Evolutionary conservation across 768 basidiomycete species (phyloP).

Genomic region (Boletus reticulatus): DNA sequence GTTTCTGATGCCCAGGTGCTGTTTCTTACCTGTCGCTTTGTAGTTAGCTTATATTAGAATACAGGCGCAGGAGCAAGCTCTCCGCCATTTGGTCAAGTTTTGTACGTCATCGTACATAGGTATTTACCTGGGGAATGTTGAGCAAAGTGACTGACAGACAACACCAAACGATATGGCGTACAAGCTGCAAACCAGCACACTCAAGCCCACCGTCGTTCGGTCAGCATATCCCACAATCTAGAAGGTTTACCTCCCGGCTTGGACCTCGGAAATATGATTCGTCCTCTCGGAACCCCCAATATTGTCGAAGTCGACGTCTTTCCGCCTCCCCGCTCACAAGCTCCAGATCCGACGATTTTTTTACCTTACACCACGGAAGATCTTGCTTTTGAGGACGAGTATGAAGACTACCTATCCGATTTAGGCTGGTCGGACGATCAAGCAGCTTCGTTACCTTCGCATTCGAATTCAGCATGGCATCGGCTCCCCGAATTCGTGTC

Average conservation of each 20-base stretch:
- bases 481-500: conserved; percentile 76
- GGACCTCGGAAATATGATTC: conserved; percentile 71
- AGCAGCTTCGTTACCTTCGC: conserved; percentile 34
- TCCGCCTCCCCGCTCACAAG: conserved; percentile 87
- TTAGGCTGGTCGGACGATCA: conserved; percentile 71
- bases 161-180: conserved; percentile 84
- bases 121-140: conserved; percentile 1
- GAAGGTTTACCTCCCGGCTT: conserved; percentile 76
- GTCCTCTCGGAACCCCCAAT: conserved; percentile 74
- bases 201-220: conserved; percentile 72
- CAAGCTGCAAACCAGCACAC: conserved; percentile 47
- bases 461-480: conserved; percentile 68
- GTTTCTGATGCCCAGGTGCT: conserved; percentile 86
- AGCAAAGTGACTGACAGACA: conserved; percentile 51
- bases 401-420: conserved; percentile 93
- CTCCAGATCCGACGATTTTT: conserved; percentile 79
- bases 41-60: conserved; percentile 10
- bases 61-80: conserved; percentile 92
- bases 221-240: conserved; percentile 79
- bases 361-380: conserved; percentile 92
- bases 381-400: conserved; percentile 94
- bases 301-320: conserved; percentile 88
- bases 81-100: conserved; percentile 92
- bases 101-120: conserved; percentile 54
- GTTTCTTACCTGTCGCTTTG: conserved; percentile 1